Conservation (phyloP, 495 filamentous ascomycete genomes). For the Hyaloscypha hepaticicola region DNA sequence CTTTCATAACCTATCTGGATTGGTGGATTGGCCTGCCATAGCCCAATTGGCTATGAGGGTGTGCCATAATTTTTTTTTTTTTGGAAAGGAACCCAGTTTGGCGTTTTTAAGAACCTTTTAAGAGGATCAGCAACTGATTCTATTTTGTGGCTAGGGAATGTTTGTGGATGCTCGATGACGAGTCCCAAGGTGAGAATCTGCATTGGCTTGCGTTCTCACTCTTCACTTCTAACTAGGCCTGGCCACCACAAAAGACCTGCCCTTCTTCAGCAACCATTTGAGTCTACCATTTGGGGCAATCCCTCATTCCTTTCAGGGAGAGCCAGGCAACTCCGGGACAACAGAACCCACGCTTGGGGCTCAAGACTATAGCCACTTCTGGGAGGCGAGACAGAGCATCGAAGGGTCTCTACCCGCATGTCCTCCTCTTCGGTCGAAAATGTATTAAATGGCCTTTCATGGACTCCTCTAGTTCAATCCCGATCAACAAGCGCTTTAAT, state of each 20-base stretch:
- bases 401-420: neutral
- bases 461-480: neutral
- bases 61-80: too few relatives aligned
- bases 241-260: neutral
- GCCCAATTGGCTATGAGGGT: too few relatives aligned
- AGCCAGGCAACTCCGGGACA: neutral
- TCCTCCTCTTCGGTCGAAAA: neutral
- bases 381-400: neutral
- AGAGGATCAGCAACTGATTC: neutral
- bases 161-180: neutral
- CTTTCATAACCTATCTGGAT: too few relatives aligned
- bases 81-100: too few relatives aligned
- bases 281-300: neutral
- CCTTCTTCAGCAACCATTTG: neutral
- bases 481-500: neutral
- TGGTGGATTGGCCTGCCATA: too few relatives aligned
- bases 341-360: neutral
- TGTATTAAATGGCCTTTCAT: neutral
- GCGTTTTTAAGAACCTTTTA: too few relatives aligned
- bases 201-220: neutral
- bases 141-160: neutral
- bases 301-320: neutral
- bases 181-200: neutral
- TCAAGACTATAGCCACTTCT: neutral
- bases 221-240: neutral